Conservation (phyloP, 192 early-diverging fungal genomes). For the Coemansia sp. region DNA sequence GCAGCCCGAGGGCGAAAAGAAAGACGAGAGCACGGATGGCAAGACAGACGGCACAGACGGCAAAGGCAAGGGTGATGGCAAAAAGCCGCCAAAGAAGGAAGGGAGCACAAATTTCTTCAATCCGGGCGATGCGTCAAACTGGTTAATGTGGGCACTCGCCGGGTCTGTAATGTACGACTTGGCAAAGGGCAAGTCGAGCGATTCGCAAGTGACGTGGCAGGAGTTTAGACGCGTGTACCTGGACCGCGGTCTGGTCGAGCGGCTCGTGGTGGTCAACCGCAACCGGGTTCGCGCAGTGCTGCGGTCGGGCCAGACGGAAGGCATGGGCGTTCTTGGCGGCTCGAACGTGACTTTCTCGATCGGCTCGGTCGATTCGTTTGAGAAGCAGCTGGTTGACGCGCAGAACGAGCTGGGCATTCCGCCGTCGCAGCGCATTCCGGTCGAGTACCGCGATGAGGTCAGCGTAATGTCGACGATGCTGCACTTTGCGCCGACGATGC, state of each 20-base stretch:
- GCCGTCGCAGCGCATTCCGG: conserved; percentile 84
- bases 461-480: conserved; percentile 70
- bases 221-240: conserved; percentile 87
- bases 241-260: conserved; percentile 90
- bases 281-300: conserved; percentile 80
- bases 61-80: conserved; percentile 5
- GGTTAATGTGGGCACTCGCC: neutral
- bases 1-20: neutral
- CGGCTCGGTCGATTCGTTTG: conserved; percentile 92
- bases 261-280: conserved; percentile 85
- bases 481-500: conserved; percentile 89
- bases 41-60: conserved; percentile 14
- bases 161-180: conserved; percentile 21
- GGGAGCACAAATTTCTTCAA: conserved; percentile 24
- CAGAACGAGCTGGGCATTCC: conserved; percentile 92
- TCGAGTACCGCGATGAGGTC: conserved; percentile 85
- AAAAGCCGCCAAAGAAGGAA: conserved; percentile 44
- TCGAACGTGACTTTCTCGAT: conserved; percentile 74
- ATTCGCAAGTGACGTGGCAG: conserved; percentile 83
- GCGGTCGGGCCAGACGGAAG: conserved; percentile 8
- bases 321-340: conserved; percentile 4
- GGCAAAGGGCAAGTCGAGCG: conserved; percentile 11
- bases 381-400: conserved; percentile 83
- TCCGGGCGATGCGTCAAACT: conserved; percentile 17
- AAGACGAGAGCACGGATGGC: neutral